phyloP scores from a whole-genome alignment of 2,329 filamentous ascomycete species.

The Ophiostoma perfectum region DNA sequence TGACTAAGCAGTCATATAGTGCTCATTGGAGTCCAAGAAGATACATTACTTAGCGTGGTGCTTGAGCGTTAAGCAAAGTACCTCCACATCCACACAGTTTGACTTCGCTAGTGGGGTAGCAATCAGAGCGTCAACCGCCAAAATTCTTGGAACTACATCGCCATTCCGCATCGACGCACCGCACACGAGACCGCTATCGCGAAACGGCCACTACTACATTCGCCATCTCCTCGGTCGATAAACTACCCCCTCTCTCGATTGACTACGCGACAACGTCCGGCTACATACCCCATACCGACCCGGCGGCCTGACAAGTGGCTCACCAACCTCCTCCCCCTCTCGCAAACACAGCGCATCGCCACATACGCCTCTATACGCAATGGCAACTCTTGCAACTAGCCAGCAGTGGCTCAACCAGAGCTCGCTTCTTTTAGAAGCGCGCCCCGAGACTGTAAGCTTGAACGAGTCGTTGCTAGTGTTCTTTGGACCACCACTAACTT shows the following conservation, averaged over 20 bases:
- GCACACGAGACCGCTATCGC: background rate
- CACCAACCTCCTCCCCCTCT: background rate
- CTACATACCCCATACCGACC: background rate
- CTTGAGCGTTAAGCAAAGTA: background rate
- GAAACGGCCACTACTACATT: background rate
- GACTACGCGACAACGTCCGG: background rate
- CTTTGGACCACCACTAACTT: background rate
- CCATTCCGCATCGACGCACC: background rate
- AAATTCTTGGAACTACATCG: conserved; percentile 4
- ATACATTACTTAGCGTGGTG: background rate
- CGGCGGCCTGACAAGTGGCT: background rate
- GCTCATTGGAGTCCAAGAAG: background rate
- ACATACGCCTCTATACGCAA: conserved; percentile 36
- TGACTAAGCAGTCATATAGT: background rate
- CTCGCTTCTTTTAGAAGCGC: conserved; percentile 74
- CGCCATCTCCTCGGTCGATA: background rate
- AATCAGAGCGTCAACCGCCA: conserved; percentile 1
- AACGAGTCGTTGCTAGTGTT: background rate
- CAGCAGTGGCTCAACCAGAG: conserved; percentile 92
- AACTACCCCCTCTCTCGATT: too few species aligned
- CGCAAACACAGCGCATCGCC: background rate
- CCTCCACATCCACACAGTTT: background rate
- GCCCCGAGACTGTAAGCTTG: conserved; percentile 68
- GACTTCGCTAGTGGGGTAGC: conserved; percentile 7
- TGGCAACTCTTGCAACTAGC: conserved; percentile 76